A percentile compares a stretch with the other conserved stretches of the same genome.
Evolutionary conservation across 1,284 basidiomycete genomes (phyloP).

Genomic region (Apiotrichum siamense): DNA sequence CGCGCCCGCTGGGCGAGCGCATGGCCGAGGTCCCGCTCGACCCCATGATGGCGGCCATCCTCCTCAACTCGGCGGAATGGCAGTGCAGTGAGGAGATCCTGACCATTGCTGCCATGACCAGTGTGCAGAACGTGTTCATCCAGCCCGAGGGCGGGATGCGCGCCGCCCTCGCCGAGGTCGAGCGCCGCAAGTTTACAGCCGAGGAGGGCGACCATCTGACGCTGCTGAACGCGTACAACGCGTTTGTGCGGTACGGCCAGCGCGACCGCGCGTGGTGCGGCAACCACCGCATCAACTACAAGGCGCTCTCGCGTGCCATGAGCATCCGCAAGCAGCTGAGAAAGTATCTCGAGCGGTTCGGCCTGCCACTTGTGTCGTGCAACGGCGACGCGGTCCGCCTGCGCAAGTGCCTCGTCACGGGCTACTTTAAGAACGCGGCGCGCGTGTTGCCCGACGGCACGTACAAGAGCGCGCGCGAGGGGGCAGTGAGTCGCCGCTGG

Average conservation of each 20-base stretch:
- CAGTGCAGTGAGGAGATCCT: conserved; percentile 88
- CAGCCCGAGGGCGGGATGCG: conserved; percentile 71
- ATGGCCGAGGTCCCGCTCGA: conserved; percentile 56
- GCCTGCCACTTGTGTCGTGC: conserved; percentile 69
- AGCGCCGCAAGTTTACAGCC: conserved; percentile 88
- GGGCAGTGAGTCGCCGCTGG: conserved; percentile 55
- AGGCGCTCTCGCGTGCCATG: conserved; percentile 83
- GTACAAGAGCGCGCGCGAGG: conserved; percentile 74
- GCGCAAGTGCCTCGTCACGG: conserved; percentile 76
- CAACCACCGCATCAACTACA: conserved; percentile 83
- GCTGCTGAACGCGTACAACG: conserved; percentile 86
- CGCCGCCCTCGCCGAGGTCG: conserved; percentile 77
- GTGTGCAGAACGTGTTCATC: conserved; percentile 81
- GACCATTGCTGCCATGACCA: conserved; percentile 91
- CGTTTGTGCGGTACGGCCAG: conserved; percentile 74
- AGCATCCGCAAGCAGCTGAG: conserved; percentile 86
- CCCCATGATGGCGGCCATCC: conserved; percentile 55
- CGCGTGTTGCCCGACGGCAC: conserved; percentile 82
- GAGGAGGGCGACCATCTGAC: conserved; percentile 97
- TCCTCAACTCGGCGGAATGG: conserved; percentile 75
- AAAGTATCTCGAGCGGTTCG: conserved; percentile 85
- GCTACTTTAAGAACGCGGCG: conserved; percentile 91
- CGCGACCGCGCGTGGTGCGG: conserved; percentile 83
- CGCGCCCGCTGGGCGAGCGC: conserved; percentile 49
- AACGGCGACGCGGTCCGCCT: conserved; percentile 73